These are phyloP conservation scores for Solanum dulcamara DNA, from an alignment of 257 asterid genomes.

Conservation along the genomic window DNA sequence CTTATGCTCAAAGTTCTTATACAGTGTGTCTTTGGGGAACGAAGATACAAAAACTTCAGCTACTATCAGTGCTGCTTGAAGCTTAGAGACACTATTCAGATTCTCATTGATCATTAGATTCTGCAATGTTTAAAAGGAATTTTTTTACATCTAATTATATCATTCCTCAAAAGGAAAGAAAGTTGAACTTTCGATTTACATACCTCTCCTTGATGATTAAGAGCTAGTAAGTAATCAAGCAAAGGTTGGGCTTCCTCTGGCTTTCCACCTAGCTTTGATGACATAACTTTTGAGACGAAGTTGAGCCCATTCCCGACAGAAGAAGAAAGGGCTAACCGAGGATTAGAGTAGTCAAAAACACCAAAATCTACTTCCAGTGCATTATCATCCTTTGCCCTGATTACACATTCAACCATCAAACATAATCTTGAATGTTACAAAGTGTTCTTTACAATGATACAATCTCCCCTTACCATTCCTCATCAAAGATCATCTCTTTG, in stretches of 20 bases:
- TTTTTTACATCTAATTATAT: not conserved
- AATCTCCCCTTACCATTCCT: conserved; percentile 33
- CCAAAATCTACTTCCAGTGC: conserved; percentile 69
- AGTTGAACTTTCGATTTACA: not conserved
- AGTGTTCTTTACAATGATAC: not conserved
- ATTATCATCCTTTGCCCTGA: conserved; percentile 74
- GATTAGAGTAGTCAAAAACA: conserved; percentile 38
- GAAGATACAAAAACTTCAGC: conserved; percentile 48
- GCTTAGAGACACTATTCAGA: conserved; percentile 42
- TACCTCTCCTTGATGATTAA: conserved; percentile 67
- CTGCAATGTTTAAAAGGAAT: conserved; percentile 15
- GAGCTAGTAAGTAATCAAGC: conserved; percentile 49
- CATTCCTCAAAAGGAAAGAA: not conserved
- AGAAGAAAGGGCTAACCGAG: conserved; percentile 37
- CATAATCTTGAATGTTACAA: not conserved
- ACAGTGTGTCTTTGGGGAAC: conserved; percentile 45
- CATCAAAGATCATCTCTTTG: conserved; percentile 54
- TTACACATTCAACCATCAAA: not conserved
- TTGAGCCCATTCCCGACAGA: conserved; percentile 56
- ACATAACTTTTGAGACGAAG: conserved; percentile 51
- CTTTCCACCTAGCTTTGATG: conserved; percentile 36
- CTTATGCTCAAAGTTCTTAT: conserved; percentile 49
- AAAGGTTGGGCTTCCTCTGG: conserved; percentile 46
- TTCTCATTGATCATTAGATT: conserved; percentile 66
- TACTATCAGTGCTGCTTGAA: conserved; percentile 42